phyloP scores from a whole-genome alignment of 2,329 filamentous ascomycete genomes.

The Pseudogymnoascus verrucosus region DNA sequence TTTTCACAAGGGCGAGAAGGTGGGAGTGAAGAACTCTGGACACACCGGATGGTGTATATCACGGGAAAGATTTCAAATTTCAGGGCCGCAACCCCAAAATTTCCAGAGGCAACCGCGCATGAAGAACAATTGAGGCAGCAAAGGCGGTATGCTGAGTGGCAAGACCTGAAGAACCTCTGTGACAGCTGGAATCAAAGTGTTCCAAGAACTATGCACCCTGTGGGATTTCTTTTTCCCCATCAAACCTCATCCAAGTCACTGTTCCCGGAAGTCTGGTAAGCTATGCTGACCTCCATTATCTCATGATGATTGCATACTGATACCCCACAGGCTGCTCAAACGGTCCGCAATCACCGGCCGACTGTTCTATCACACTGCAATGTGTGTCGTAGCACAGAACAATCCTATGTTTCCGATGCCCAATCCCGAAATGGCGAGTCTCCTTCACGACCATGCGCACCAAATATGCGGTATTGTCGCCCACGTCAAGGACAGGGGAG shows the following conservation, averaged over 20 bases:
- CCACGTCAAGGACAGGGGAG: conserved; percentile 71
- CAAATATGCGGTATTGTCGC: conserved; percentile 86
- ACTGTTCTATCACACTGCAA: conserved; percentile 82
- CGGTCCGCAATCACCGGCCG: conserved; percentile 72
- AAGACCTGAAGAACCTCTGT: conserved; percentile 68
- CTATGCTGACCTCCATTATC: conserved; percentile 13
- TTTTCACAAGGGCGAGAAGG: conserved; percentile 42
- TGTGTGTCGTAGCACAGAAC: conserved; percentile 71
- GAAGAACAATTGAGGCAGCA: conserved; percentile 57
- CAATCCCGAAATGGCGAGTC: conserved; percentile 53
- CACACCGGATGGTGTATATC: conserved; percentile 81
- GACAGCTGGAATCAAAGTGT: conserved; percentile 73
- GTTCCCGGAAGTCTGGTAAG: conserved; percentile 81
- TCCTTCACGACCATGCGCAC: conserved; percentile 67
- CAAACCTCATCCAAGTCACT: conserved; percentile 61
- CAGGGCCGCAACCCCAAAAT: conserved; percentile 58
- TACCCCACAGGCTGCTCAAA: conserved; percentile 63
- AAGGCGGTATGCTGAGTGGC: conserved; percentile 67
- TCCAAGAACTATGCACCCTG: conserved; percentile 79
- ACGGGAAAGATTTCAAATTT: conserved; percentile 84
- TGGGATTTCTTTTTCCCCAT: conserved; percentile 65
- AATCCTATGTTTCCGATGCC: conserved; percentile 54
- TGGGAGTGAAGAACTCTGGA: conserved; percentile 75
- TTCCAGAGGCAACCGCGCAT: conserved; percentile 50
- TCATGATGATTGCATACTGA: conserved; percentile 19